A percentile compares a stretch with the other conserved stretches of the same genome.
These are phyloP conservation scores for Ogataea nakhonphanomensis DNA, from an alignment of 805 yeast genomes.

Conservation along the genomic window DNA sequence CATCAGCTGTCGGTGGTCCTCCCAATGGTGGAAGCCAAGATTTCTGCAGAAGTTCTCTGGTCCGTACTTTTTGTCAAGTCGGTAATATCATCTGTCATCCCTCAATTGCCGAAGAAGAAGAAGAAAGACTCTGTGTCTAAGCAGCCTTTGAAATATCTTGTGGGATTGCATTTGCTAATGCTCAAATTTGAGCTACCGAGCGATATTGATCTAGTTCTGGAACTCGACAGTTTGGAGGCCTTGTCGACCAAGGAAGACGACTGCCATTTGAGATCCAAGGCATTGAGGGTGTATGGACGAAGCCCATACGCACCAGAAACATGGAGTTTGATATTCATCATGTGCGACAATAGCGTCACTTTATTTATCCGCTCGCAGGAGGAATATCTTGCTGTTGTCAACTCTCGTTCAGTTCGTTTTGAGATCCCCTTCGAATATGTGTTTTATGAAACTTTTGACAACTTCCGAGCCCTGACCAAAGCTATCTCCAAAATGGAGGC, in stretches of 20 bases:
- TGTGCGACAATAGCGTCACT: constrained; percentile 19
- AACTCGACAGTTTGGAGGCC: constrained; percentile 27
- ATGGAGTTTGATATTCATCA: constrained; percentile 29
- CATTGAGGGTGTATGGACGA: constrained; percentile 28
- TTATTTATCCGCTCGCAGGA: constrained; percentile 5
- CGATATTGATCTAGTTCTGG: constrained; percentile 27
- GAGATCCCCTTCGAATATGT: constrained; percentile 71
- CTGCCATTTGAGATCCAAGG: constrained; percentile 19
- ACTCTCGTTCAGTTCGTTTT: constrained; percentile 27
- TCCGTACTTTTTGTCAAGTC: constrained; percentile 26
- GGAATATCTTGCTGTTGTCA: constrained; percentile 15
- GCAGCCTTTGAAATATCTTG: constrained; percentile 13
- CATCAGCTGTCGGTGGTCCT: constrained; percentile 20
- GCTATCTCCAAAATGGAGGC: constrained; percentile 54
- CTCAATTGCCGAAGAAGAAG: constrained; percentile 3
- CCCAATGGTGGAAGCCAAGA: constrained; percentile 26
- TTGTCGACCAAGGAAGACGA: constrained; percentile 18
- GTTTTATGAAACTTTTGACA: constrained; percentile 76
- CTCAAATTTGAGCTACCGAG: constrained; percentile 27
- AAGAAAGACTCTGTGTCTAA: not conserved
- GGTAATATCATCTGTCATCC: constrained; percentile 13
- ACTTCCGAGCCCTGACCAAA: constrained; percentile 69
- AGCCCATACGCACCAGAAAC: constrained; percentile 24
- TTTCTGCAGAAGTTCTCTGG: constrained; percentile 34
- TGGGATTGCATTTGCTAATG: constrained; percentile 25